phyloP scores from a whole-genome alignment of 768 basidiomycete genomes.

The Trametes maxima region DNA sequence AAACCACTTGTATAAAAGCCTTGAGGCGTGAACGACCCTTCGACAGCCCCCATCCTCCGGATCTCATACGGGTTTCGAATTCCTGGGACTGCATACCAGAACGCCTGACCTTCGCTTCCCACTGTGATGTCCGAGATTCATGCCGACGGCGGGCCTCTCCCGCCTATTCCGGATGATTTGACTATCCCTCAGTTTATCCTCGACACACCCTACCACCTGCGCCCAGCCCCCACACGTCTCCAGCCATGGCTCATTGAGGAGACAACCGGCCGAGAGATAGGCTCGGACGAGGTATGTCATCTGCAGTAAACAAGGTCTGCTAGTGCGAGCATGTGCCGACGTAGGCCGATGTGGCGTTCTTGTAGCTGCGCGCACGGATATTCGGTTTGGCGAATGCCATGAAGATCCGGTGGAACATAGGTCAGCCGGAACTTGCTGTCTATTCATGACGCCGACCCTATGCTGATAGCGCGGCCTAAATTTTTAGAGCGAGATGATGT shows the following conservation, averaged over 20 bases:
- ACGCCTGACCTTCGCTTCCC: neutral
- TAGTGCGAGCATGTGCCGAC: neutral
- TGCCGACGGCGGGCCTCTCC: conserved; percentile 6
- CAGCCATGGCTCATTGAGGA: conserved; percentile 48
- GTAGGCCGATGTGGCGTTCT: neutral
- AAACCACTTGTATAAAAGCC: neutral
- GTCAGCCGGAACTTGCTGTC: conserved; percentile 28
- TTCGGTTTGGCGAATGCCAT: conserved; percentile 43
- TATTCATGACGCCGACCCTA: neutral
- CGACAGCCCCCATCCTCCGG: too few species aligned
- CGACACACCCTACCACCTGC: conserved; percentile 36
- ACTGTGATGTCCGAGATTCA: conserved; percentile 12
- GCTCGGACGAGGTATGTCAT: conserved; percentile 40
- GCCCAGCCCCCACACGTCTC: conserved; percentile 30
- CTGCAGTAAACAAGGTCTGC: neutral
- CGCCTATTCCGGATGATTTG: conserved; percentile 40
- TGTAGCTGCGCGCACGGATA: conserved; percentile 39
- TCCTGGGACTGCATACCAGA: too few species aligned
- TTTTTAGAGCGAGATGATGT: conserved; percentile 41
- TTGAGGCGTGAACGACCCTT: neutral
- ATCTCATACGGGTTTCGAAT: too few species aligned
- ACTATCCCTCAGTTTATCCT: conserved; percentile 42
- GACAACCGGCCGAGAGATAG: conserved; percentile 37
- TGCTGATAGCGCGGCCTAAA: neutral
- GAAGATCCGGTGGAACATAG: conserved; percentile 36